Evolutionary conservation across 345 rosid species (phyloP).

Genomic region (Eutrema japonicum): DNA sequence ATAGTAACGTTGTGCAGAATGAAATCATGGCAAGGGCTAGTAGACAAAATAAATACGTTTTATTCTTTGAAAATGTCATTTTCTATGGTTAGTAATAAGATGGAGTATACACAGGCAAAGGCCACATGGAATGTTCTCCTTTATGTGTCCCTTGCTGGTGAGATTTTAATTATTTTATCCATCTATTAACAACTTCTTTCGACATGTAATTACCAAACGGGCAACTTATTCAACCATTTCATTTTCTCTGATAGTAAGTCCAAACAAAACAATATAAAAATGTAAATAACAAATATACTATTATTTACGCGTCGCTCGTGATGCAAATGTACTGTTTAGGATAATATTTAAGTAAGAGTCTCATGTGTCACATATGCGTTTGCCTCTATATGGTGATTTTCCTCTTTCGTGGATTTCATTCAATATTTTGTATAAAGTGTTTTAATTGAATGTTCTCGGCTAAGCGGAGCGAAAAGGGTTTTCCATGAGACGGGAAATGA

Average conservation of each 20-base stretch:
- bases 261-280: slow-evolving; percentile 36
- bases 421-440: slow-evolving; percentile 1
- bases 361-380: slow-evolving; percentile 37
- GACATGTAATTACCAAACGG: slow-evolving; percentile 25
- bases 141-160: slow-evolving; percentile 34
- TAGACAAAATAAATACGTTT: slow-evolving; percentile 38
- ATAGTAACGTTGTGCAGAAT: slow-evolving; percentile 31
- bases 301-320: slow-evolving; percentile 11
- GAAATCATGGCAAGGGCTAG: slow-evolving; percentile 21
- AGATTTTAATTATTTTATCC: slow-evolving; percentile 29
- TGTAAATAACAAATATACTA: slow-evolving; percentile 28
- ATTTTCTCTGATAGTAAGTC: slow-evolving; percentile 34
- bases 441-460: too few species aligned
- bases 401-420: slow-evolving; percentile 5
- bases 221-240: slow-evolving; percentile 27
- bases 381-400: slow-evolving; percentile 25
- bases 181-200: slow-evolving; percentile 6
- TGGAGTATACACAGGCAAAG: slow-evolving; percentile 41
- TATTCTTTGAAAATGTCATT: slow-evolving; percentile 37
- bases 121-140: slow-evolving; percentile 48
- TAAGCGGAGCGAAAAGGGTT: too few species aligned
- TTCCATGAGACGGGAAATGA: too few species aligned
- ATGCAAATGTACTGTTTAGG: slow-evolving; percentile 32
- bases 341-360: slow-evolving; percentile 20
- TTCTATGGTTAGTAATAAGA: slow-evolving; percentile 36